Percentiles rank a stretch among this genome's conserved stretches.
Evolutionary conservation across 441 rosid species (phyloP).

Genomic region (Corymbia calophylla): DNA sequence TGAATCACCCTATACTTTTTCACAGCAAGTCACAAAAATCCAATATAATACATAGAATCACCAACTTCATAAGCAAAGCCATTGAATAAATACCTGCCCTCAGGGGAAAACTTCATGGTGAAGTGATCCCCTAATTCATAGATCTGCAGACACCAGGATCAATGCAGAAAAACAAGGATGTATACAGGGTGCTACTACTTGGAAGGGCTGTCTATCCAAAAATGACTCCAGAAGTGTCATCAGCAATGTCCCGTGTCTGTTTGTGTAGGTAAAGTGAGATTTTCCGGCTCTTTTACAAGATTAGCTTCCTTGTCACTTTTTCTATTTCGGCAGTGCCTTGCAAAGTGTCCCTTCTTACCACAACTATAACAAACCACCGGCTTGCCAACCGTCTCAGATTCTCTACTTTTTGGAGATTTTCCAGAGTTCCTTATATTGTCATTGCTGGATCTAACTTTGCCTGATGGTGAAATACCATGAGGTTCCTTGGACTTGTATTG

Average conservation of each 20-base stretch:
- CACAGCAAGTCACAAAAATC: neutral
- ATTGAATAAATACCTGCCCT: neutral
- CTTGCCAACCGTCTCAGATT: conserved; percentile 34
- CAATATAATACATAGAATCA: neutral
- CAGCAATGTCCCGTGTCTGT: neutral
- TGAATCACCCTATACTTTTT: neutral
- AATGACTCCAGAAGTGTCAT: neutral
- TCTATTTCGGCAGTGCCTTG: conserved; percentile 35
- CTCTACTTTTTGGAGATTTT: conserved; percentile 37
- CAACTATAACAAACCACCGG: conserved; percentile 34
- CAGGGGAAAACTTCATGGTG: neutral
- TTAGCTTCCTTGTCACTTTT: conserved; percentile 22
- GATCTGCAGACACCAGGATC: neutral
- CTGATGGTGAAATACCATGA: conserved; percentile 7
- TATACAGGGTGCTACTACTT: neutral
- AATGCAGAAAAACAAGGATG: neutral
- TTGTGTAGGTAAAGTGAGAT: neutral
- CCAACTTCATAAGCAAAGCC: neutral
- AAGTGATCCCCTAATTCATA: neutral
- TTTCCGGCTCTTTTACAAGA: conserved; percentile 4
- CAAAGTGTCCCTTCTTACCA: conserved; percentile 58
- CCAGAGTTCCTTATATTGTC: conserved; percentile 26
- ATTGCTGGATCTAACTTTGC: conserved; percentile 25
- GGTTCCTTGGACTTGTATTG: conserved; percentile 15
- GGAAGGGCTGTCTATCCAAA: neutral